These are phyloP conservation scores for Beauveria caledonica DNA, from an alignment of 2,329 filamentous ascomycete species.

Conservation along the genomic window DNA sequence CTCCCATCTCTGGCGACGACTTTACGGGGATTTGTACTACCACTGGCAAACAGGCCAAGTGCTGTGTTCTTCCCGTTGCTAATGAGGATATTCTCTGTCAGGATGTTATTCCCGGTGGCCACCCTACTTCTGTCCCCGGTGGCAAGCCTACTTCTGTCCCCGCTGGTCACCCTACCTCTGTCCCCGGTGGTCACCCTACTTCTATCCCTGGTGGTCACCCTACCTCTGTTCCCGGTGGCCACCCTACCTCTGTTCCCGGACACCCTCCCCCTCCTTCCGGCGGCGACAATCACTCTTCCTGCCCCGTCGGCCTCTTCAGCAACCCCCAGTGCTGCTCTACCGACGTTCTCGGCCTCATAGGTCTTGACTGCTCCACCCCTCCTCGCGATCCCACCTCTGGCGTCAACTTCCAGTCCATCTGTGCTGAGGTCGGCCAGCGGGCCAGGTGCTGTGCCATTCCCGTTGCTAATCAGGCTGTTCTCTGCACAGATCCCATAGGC, in stretches of 20 bases:
- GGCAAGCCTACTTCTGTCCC: background rate
- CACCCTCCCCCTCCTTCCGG: background rate
- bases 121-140: background rate
- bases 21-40: conserved; percentile 29
- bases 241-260: background rate
- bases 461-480: conserved; percentile 19
- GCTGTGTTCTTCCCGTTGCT: conserved; percentile 41
- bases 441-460: conserved; percentile 47
- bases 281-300: conserved; percentile 1
- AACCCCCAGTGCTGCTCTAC: conserved; percentile 39
- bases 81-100: conserved; percentile 3
- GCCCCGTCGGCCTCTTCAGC: conserved; percentile 17
- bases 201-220: background rate
- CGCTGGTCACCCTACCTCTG: background rate
- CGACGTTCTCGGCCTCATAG: conserved; percentile 38
- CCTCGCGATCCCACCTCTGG: background rate
- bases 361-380: conserved; percentile 33
- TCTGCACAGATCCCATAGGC: background rate
- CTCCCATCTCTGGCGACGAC: too few relatives aligned
- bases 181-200: background rate
- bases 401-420: conserved; percentile 19
- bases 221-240: background rate
- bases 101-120: background rate
- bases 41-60: conserved; percentile 42
- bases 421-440: conserved; percentile 36